Percentiles rank a stretch among this genome's conserved stretches.
These are phyloP conservation scores for Metarhizium humberi DNA, from an alignment of 2,329 filamentous ascomycete genomes.

Conservation along the genomic window DNA sequence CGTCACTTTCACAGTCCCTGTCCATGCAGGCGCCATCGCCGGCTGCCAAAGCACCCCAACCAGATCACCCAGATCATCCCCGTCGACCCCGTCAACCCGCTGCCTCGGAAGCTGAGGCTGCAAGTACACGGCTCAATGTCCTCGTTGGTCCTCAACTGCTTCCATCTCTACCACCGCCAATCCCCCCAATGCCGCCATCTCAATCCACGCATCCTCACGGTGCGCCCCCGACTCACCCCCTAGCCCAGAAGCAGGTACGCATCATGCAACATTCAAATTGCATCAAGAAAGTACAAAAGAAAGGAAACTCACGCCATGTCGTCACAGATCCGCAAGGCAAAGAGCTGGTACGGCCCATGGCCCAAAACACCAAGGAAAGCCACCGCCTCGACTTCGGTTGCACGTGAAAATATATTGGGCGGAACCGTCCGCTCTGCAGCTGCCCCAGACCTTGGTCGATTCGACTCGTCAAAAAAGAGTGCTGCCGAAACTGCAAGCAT, in stretches of 20 bases:
- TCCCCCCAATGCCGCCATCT: conserved; percentile 4
- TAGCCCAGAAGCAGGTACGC: conserved; percentile 9
- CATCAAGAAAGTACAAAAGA: not conserved
- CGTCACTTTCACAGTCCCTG: conserved; percentile 3
- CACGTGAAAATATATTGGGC: conserved; percentile 51
- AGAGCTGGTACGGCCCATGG: conserved; percentile 57
- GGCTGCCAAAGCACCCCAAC: conserved; percentile 2
- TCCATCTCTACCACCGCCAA: not conserved
- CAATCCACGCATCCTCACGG: not conserved
- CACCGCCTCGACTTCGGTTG: conserved; percentile 48
- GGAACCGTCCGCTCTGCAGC: conserved; percentile 39
- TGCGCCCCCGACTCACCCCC: not conserved
- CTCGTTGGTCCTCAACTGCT: not conserved
- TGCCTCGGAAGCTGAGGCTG: not conserved
- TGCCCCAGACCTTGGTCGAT: conserved; percentile 40
- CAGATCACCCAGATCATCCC: not conserved
- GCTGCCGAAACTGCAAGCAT: conserved; percentile 22
- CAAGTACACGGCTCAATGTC: not conserved
- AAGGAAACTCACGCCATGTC: conserved; percentile 1
- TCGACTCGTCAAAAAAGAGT: conserved; percentile 30
- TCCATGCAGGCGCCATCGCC: not conserved
- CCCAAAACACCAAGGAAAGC: conserved; percentile 49
- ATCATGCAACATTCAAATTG: not conserved
- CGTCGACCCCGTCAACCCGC: no score
- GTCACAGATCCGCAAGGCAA: conserved; percentile 38